Conservation (phyloP, 192 early-diverging fungal species). For the Coemansia pectinata region DNA sequence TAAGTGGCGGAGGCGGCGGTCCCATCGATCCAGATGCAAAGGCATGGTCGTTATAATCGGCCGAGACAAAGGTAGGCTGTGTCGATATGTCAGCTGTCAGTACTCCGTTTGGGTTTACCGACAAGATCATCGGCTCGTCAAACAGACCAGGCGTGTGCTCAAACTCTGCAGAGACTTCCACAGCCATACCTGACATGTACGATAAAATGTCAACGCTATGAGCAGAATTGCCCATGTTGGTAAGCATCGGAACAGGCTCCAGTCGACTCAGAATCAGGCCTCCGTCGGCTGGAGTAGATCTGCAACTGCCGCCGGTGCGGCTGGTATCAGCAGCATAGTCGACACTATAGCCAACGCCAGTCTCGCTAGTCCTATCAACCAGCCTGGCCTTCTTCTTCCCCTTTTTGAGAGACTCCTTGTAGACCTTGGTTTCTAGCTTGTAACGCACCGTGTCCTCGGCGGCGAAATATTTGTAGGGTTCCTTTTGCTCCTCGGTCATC, state of each 20-base stretch:
- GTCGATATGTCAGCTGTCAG: not conserved
- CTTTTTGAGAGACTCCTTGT: conserved; percentile 30
- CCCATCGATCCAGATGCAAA: not conserved
- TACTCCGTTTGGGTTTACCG: not conserved
- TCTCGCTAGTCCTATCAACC: not conserved
- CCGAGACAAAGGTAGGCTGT: not conserved
- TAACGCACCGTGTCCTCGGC: conserved; percentile 67
- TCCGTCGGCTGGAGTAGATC: not conserved
- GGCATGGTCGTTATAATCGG: conserved; percentile 4
- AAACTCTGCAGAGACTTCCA: conserved; percentile 4
- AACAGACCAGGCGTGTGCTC: conserved; percentile 10
- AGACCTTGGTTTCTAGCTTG: conserved; percentile 65
- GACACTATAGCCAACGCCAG: not conserved
- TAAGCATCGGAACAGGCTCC: conserved; percentile 6
- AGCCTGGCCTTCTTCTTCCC: conserved; percentile 12
- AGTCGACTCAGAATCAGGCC: not conserved
- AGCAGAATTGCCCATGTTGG: conserved; percentile 4
- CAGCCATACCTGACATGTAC: conserved; percentile 6
- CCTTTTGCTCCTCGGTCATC: conserved; percentile 56
- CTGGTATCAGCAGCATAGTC: not conserved
- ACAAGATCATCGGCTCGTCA: conserved; percentile 22
- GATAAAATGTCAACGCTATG: conserved; percentile 5
- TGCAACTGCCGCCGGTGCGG: not conserved
- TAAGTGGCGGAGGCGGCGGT: not conserved
- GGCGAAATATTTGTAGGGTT: conserved; percentile 59